A percentile compares a stretch with the other conserved stretches of the same genome.
These are phyloP conservation scores for Phytophthora multivora DNA, from an alignment of 352 stramenopile species.

Conservation along the genomic window DNA sequence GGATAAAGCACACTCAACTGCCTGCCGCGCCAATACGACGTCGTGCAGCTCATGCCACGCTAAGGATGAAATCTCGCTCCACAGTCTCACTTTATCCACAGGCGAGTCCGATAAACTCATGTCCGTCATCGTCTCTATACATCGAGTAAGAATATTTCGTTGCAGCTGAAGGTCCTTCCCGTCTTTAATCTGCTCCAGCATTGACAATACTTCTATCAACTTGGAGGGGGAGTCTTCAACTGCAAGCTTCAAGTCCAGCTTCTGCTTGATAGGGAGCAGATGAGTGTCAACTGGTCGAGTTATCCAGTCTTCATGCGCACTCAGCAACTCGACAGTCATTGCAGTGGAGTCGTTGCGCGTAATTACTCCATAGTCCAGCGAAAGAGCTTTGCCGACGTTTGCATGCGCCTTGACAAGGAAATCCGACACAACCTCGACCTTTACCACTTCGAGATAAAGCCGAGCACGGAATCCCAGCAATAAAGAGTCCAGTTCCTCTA, in stretches of 20 bases:
- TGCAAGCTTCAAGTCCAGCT: slow-evolving; percentile 66
- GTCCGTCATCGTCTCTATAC: slow-evolving; percentile 29
- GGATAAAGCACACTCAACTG: slow-evolving; percentile 38
- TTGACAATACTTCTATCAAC: slow-evolving; percentile 51
- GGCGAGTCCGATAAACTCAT: slow-evolving; percentile 1
- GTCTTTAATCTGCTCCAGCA: slow-evolving; percentile 82
- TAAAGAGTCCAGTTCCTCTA: slow-evolving; percentile 87
- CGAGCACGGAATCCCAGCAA: slow-evolving; percentile 77
- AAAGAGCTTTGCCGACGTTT: slow-evolving; percentile 63
- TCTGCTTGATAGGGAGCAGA: slow-evolving; percentile 65
- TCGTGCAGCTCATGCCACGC: slow-evolving; percentile 56
- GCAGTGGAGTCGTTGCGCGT: slow-evolving; percentile 14
- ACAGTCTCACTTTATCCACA: slow-evolving; percentile 39
- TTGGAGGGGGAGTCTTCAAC: slow-evolving; percentile 43
- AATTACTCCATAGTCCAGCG: slow-evolving; percentile 62
- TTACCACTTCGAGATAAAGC: slow-evolving; percentile 83
- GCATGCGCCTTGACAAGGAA: slow-evolving; percentile 84
- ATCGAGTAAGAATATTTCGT: slow-evolving; percentile 21
- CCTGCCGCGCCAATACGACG: slow-evolving; percentile 23
- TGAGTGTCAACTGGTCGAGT: slow-evolving; percentile 63
- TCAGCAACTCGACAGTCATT: slow-evolving; percentile 30
- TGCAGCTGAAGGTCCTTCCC: slow-evolving; percentile 51
- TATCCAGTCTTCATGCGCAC: slow-evolving; percentile 28
- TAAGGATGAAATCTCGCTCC: slow-evolving; percentile 50
- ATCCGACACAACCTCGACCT: slow-evolving; percentile 85